A percentile compares a stretch with the other conserved stretches of the same genome.
Conservation (phyloP, 192 early-diverging fungal species). For the Linnemannia elongata region DNA sequence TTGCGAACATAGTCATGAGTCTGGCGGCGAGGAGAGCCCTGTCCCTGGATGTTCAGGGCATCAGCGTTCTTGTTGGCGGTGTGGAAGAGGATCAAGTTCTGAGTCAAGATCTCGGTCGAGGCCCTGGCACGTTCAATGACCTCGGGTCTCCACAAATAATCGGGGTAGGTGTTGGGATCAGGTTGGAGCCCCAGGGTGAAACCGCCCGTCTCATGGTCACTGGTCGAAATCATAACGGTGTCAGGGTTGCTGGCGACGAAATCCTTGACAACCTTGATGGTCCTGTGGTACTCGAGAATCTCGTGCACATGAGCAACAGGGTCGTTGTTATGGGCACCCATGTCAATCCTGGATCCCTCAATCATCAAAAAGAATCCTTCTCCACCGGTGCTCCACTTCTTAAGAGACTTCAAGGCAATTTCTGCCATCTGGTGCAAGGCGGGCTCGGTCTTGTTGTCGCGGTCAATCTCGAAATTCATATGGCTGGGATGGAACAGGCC, state of each 20-base stretch:
- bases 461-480: constrained; percentile 95
- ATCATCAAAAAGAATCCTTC: constrained; percentile 97
- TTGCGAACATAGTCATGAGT: constrained; percentile 56
- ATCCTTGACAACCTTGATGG: constrained; percentile 76
- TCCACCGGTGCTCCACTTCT: constrained; percentile 53
- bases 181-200: constrained; percentile 86
- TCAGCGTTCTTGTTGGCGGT: constrained; percentile 17
- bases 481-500: constrained; percentile 87
- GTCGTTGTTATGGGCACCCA: constrained; percentile 98
- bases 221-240: constrained; percentile 91
- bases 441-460: constrained; percentile 68
- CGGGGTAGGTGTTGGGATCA: constrained; percentile 76
- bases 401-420: constrained; percentile 86
- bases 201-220: constrained; percentile 99
- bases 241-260: constrained; percentile 86
- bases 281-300: constrained; percentile 90
- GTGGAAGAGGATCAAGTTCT: constrained; percentile 57
- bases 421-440: constrained; percentile 86
- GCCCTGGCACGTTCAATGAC: constrained; percentile 76
- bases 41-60: background rate
- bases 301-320: constrained; percentile 93
- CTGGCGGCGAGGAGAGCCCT: constrained; percentile 12
- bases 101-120: constrained; percentile 72
- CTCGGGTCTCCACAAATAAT: constrained; percentile 89
- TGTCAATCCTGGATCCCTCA: constrained; percentile 95